Conservation (phyloP, 352 stramenopile species). For the Pythium periplocum region DNA sequence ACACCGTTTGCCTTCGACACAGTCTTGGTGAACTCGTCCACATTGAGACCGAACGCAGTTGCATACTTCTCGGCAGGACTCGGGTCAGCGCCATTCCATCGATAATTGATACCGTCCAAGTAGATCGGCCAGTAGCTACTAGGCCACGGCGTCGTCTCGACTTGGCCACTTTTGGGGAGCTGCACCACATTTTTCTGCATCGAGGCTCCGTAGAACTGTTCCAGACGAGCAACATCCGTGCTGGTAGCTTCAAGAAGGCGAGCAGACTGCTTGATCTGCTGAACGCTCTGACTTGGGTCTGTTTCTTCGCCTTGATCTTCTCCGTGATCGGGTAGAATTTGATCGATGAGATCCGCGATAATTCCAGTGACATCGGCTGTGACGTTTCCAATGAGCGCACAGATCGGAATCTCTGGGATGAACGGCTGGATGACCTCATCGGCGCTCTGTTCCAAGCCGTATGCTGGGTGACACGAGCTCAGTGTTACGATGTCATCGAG, state of each 20-base stretch:
- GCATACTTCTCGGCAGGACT: slow-evolving; percentile 14
- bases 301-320: no score
- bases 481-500: slow-evolving; percentile 7
- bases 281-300: no score
- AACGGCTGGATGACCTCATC: slow-evolving; percentile 1
- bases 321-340: no score
- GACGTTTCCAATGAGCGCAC: no score
- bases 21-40: neutral
- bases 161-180: slow-evolving; percentile 2
- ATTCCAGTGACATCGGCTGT: no score
- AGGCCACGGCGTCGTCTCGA: slow-evolving; percentile 27
- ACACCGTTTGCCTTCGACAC: slow-evolving; percentile 12
- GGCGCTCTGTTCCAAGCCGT: slow-evolving; percentile 2
- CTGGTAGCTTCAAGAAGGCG: neutral
- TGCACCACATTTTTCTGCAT: slow-evolving; percentile 11
- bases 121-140: slow-evolving; percentile 68
- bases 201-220: slow-evolving; percentile 6
- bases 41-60: slow-evolving; percentile 9
- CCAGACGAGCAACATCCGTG: slow-evolving; percentile 6
- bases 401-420: neutral
- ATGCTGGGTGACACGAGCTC: slow-evolving; percentile 3
- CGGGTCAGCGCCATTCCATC: slow-evolving; percentile 18
- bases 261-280: no score
- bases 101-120: slow-evolving; percentile 59
- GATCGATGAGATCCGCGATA: no score